A percentile compares a stretch with the other conserved stretches of the same genome.
These are phyloP conservation scores for Pistacia integerrima DNA, from an alignment of 345 rosid species.

Conservation along the genomic window DNA sequence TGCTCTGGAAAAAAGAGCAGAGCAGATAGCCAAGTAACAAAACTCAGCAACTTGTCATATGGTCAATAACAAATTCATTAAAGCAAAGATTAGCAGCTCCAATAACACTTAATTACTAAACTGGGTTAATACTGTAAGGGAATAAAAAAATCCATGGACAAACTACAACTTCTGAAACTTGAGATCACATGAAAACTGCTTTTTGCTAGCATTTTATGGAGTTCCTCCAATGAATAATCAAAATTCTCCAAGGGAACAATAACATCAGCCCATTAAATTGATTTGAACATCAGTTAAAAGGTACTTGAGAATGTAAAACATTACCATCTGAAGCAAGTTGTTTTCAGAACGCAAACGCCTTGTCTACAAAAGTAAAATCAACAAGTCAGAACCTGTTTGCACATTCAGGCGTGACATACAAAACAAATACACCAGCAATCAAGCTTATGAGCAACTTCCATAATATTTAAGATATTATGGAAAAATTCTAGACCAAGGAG, in stretches of 20 bases:
- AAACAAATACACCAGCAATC: neutral
- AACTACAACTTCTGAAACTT: neutral
- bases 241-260: slow-evolving; percentile 1
- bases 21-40: neutral
- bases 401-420: slow-evolving; percentile 14
- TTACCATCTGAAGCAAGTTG: slow-evolving; percentile 87
- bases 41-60: neutral
- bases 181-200: neutral
- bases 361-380: slow-evolving; percentile 41
- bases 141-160: slow-evolving; percentile 5
- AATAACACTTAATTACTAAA: neutral
- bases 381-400: slow-evolving; percentile 13
- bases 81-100: slow-evolving; percentile 3
- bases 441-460: neutral
- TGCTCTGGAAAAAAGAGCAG: neutral
- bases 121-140: neutral
- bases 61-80: neutral
- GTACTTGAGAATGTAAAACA: slow-evolving; percentile 1
- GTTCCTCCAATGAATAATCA: slow-evolving; percentile 3
- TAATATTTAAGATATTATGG: neutral
- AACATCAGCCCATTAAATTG: slow-evolving; percentile 5
- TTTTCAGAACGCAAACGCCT: slow-evolving; percentile 67
- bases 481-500: neutral
- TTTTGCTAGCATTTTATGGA: slow-evolving; percentile 6
- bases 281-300: slow-evolving; percentile 11